A percentile compares a stretch with the other conserved stretches of the same genome.
phyloP scores from a whole-genome alignment of 306 rosid genomes.

The Gastrolobium bilobum region DNA sequence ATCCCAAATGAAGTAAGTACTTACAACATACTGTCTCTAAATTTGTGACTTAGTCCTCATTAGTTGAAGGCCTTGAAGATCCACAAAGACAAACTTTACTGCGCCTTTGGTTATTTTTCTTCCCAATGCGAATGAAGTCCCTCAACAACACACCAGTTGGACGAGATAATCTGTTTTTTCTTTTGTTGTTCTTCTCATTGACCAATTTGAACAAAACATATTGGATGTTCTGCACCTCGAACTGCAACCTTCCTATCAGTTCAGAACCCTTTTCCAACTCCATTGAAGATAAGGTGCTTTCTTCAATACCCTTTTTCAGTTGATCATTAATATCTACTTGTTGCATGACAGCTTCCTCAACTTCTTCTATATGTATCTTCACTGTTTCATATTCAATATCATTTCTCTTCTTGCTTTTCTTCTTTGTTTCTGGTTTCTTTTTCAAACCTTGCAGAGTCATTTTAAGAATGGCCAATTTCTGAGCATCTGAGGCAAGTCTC shows the following conservation, averaged over 20 bases:
- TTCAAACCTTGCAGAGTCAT: conserved; percentile 74
- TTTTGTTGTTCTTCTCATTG: conserved; percentile 64
- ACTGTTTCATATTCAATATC: conserved; percentile 74
- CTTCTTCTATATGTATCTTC: conserved; percentile 76
- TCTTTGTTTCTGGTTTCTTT: conserved; percentile 67
- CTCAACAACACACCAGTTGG: conserved; percentile 74
- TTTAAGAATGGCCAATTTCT: conserved; percentile 72
- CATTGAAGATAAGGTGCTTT: conserved; percentile 54
- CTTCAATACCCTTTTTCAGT: conserved; percentile 66
- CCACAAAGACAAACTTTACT: conserved; percentile 75
- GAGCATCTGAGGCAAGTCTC: conserved; percentile 81
- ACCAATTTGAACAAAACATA: conserved; percentile 74
- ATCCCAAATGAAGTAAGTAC: conserved; percentile 41
- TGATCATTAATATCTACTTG: conserved; percentile 66
- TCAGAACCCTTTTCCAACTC: conserved; percentile 73
- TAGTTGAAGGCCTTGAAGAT: conserved; percentile 73
- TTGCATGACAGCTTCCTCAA: conserved; percentile 77
- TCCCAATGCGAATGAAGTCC: conserved; percentile 73
- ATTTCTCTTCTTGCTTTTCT: conserved; percentile 61
- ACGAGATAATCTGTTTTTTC: conserved; percentile 61
- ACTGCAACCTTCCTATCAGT: conserved; percentile 85
- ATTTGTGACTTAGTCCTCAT: conserved; percentile 63
- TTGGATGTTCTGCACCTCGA: conserved; percentile 90
- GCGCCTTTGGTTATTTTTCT: conserved; percentile 62
- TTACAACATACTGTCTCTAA: conserved; percentile 41